phyloP scores from a whole-genome alignment of 202 grass and related monocot genomes.

The Panicum hallii region DNA sequence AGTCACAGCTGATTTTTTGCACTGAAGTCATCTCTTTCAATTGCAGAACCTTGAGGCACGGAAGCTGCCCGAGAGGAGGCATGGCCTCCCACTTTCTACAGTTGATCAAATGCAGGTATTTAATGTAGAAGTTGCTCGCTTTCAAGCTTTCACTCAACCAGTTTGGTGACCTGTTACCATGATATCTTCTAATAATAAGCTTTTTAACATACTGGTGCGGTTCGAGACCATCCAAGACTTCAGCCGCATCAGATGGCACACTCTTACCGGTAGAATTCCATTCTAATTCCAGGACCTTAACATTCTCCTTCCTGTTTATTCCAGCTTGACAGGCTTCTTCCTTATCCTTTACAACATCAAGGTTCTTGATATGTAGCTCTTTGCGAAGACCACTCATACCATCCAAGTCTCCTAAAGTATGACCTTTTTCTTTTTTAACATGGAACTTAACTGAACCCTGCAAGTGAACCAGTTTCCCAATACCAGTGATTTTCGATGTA shows the following conservation, averaged over 20 bases:
- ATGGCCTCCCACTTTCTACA: slow-evolving; percentile 59
- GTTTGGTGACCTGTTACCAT: slow-evolving; percentile 44
- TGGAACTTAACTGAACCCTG: slow-evolving; percentile 62
- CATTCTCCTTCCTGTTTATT: slow-evolving; percentile 49
- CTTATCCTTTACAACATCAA: slow-evolving; percentile 53
- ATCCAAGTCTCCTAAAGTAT: slow-evolving; percentile 53
- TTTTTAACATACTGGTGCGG: slow-evolving; percentile 54
- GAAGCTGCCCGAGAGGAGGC: slow-evolving; percentile 72
- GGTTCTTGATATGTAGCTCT: slow-evolving; percentile 70
- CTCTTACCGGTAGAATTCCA: slow-evolving; percentile 51
- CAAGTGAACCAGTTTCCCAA: slow-evolving; percentile 55
- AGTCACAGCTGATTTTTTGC: slow-evolving; percentile 44
- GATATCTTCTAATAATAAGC: slow-evolving; percentile 66
- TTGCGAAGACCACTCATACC: slow-evolving; percentile 59
- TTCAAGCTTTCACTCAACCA: slow-evolving; percentile 50
- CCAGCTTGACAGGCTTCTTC: slow-evolving; percentile 57
- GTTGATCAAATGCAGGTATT: slow-evolving; percentile 58
- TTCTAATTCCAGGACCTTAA: slow-evolving; percentile 55
- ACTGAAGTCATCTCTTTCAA: slow-evolving; percentile 60
- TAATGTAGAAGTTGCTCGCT: slow-evolving; percentile 26
- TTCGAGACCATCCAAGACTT: slow-evolving; percentile 69
- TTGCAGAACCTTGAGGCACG: slow-evolving; percentile 47
- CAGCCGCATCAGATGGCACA: slow-evolving; percentile 26
- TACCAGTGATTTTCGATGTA: slow-evolving; percentile 54
- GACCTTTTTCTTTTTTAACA: slow-evolving; percentile 56